Base-by-base conservation (phyloP, 2,329 filamentous ascomycete species). In the Clathrospora elynae region DNA sequence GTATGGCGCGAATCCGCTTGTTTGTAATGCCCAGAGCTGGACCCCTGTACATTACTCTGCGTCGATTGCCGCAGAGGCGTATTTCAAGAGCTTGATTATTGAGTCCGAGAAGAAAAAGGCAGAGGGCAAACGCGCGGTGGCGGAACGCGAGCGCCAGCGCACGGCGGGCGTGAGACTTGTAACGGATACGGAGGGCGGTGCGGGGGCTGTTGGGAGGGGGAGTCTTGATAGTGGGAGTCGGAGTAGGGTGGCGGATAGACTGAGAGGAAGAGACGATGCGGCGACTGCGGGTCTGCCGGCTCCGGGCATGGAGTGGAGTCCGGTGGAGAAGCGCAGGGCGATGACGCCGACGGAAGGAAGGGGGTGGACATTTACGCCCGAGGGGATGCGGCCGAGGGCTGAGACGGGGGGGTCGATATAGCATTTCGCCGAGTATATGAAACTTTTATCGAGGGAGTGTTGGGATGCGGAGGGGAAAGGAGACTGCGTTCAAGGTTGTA, bases 1-100 rank as follows among this genome's bases (percentile, higher is more conserved):
- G 3, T 88, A 87, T 1, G 90, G 90, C 8, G 88, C 90, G 0
- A 85, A 90, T 55, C 81, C 87, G 0, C 78, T 86, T 40, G 82
- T 81, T 41, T 78, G 78, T 55, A 95, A 95, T 63, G 74, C 83
- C 2, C 89, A 85, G 76, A 85, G 82, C 62, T 95, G 90, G 88
- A 90, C 85, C 1, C 86, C 90, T 0, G 78, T 90, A n/a, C 83
- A 85, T 12, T 95, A 95, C 68, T 88, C 85, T 50, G 83, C 87
- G 10, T 92, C 87, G 0, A 85, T 90, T 6, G 86, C 90, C 64
- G 88, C 88, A 1, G 89, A 95, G 70, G 86, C 90, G 1, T 93
- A 95, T 64, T 84, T 93, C 49, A 89, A 88, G 71, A 83, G 82
- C 10, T 71, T 95, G 39, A 83, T 93, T 4, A 78, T 78, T 0